Evolutionary conservation across 169 alveolate genomes (phyloP).

Genomic region (Perkinsus marinus): DNA sequence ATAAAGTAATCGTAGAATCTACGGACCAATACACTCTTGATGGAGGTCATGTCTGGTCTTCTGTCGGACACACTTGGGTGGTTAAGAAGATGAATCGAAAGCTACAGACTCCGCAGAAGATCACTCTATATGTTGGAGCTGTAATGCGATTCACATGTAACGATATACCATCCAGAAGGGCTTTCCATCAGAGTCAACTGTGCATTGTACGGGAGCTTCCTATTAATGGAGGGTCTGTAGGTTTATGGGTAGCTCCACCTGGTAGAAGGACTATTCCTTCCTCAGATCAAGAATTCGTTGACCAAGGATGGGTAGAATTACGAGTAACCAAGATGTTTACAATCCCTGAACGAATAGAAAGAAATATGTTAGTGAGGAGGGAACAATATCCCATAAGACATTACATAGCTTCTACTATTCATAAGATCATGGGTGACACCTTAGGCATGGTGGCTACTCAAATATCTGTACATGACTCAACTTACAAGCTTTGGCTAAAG

Average conservation of each 20-base stretch:
- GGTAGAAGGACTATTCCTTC: neutral
- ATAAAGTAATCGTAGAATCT: neutral
- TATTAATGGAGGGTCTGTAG: neutral
- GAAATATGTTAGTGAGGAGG: neutral
- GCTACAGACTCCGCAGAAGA: neutral
- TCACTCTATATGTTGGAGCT: neutral
- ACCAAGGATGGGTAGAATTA: neutral
- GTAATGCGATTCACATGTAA: neutral
- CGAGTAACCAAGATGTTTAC: neutral
- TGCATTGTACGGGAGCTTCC: neutral
- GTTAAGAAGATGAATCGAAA: neutral
- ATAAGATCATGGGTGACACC: neutral
- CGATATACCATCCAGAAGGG: neutral
- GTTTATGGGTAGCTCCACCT: neutral
- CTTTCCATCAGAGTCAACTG: neutral
- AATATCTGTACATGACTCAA: neutral
- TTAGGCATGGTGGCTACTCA: neutral
- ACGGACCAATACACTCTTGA: neutral
- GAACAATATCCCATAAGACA: neutral
- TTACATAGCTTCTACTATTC: neutral
- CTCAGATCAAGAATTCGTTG: neutral
- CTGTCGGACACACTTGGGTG: neutral
- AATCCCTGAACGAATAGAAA: neutral
- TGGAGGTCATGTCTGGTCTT: neutral
- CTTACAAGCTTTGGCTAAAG: neutral